Percentiles rank a stretch among this genome's conserved stretches.
Conservation (phyloP, 2,329 filamentous ascomycete genomes). For the Fusarium sp. region DNA sequence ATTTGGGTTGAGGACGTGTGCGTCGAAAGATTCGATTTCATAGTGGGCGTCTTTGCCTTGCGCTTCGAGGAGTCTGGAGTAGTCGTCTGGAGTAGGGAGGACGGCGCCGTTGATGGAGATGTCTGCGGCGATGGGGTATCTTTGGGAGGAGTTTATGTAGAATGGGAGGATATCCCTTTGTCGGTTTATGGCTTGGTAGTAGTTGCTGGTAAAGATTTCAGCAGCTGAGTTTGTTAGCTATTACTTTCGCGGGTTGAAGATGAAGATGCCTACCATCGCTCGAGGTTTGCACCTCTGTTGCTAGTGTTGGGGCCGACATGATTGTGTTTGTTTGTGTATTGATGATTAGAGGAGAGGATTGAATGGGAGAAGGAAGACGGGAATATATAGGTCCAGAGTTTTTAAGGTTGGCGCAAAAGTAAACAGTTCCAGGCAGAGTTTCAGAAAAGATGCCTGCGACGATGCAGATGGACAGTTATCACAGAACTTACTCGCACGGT, state of each 20-base stretch:
- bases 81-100: conserved; percentile 67
- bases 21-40: conserved; percentile 79
- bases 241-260: background rate
- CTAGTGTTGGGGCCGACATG: conserved; percentile 51
- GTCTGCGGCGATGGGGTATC: conserved; percentile 65
- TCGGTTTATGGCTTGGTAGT: conserved; percentile 77
- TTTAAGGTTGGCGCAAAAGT: conserved; percentile 35
- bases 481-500: conserved; percentile 26
- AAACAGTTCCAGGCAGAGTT: conserved; percentile 5
- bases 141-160: conserved; percentile 69
- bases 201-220: conserved; percentile 74
- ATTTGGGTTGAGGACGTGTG: conserved; percentile 77
- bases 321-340: background rate
- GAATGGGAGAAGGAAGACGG: background rate
- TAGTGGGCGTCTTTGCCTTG: conserved; percentile 69
- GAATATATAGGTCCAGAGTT: background rate
- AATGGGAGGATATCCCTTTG: conserved; percentile 69
- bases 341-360: background rate
- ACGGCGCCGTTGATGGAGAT: conserved; percentile 83
- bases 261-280: conserved; percentile 53
- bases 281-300: conserved; percentile 55
- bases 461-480: conserved; percentile 37
- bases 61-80: conserved; percentile 72
- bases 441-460: conserved; percentile 19
- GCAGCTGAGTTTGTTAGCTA: conserved; percentile 61